phyloP scores from a whole-genome alignment of 345 rosid genomes.

The Crucihimalaya himalaica region DNA sequence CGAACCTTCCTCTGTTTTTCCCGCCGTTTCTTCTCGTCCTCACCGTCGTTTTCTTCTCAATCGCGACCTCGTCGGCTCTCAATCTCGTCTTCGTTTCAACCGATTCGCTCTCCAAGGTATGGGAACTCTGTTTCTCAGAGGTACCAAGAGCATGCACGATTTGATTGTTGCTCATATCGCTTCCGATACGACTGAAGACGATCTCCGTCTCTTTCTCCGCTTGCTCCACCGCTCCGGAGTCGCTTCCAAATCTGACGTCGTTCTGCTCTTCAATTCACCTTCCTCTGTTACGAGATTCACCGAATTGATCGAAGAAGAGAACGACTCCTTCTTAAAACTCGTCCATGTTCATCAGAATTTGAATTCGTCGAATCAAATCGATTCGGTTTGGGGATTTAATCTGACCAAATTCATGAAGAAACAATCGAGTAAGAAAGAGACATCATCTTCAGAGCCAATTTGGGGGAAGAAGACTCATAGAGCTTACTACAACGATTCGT shows the following conservation, averaged over 20 bases:
- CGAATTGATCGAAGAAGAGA: conserved; percentile 58
- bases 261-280: conserved; percentile 53
- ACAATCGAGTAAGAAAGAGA: conserved; percentile 43
- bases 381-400: conserved; percentile 50
- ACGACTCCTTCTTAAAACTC: conserved; percentile 65
- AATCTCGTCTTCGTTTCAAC: not conserved
- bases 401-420: conserved; percentile 47
- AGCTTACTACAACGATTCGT: conserved; percentile 21
- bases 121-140: conserved; percentile 41
- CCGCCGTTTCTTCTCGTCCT: conserved; percentile 27
- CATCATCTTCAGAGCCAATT: conserved; percentile 49
- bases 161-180: conserved; percentile 57
- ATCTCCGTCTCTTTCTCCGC: conserved; percentile 64
- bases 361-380: conserved; percentile 39
- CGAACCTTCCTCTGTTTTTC: conserved; percentile 53
- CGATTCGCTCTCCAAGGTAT: conserved; percentile 41
- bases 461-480: conserved; percentile 73
- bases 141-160: conserved; percentile 40
- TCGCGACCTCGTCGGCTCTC: conserved; percentile 22
- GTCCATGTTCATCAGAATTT: conserved; percentile 34
- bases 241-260: conserved; percentile 63
- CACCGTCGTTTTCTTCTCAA: conserved; percentile 42
- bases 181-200: conserved; percentile 56
- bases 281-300: conserved; percentile 38
- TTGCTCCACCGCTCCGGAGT: conserved; percentile 67